phyloP scores from a whole-genome alignment of 108 stramenopile genomes.

The Cylindrotheca fusiformis region DNA sequence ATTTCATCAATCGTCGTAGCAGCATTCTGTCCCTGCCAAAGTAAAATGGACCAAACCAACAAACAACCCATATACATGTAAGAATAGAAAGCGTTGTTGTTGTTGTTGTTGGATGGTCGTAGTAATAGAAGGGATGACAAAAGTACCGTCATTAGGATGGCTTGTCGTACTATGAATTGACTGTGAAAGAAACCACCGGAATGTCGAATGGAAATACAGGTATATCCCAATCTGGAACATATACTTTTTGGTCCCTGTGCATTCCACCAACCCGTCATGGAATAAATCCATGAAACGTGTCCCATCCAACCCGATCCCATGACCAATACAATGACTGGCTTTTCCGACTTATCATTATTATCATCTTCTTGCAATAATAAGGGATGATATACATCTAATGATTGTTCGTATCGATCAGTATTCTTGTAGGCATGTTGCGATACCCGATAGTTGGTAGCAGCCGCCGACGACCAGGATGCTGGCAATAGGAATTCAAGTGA shows the following conservation, averaged over 20 bases:
- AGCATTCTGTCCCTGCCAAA: conserved; percentile 18
- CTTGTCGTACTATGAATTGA: too few relatives aligned
- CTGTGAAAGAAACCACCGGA: conserved; percentile 50
- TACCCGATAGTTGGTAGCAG: too few relatives aligned
- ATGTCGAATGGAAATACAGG: conserved; percentile 64
- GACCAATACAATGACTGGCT: conserved; percentile 42
- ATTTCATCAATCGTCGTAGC: conserved; percentile 58
- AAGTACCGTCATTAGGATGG: too few relatives aligned
- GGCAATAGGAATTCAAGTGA: too few relatives aligned
- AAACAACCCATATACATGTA: too few relatives aligned
- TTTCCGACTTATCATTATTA: not conserved
- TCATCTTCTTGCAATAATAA: not conserved
- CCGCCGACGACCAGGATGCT: too few relatives aligned
- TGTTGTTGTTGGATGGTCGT: too few relatives aligned
- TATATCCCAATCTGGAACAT: conserved; percentile 38
- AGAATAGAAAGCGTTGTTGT: too few relatives aligned
- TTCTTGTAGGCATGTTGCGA: conserved; percentile 3
- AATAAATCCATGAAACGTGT: conserved; percentile 43
- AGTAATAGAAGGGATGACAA: too few relatives aligned
- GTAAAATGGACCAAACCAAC: conserved; percentile 1
- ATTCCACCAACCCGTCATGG: conserved; percentile 67
- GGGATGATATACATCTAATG: conserved; percentile 62
- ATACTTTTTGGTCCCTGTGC: conserved; percentile 43
- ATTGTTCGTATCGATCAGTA: conserved; percentile 43
- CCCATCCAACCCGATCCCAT: conserved; percentile 74